Evolutionary conservation across 2,329 filamentous ascomycete species (phyloP), one percentile per base, ranked within the genome.

Genomic region (Fusarium irregulare): DNA sequence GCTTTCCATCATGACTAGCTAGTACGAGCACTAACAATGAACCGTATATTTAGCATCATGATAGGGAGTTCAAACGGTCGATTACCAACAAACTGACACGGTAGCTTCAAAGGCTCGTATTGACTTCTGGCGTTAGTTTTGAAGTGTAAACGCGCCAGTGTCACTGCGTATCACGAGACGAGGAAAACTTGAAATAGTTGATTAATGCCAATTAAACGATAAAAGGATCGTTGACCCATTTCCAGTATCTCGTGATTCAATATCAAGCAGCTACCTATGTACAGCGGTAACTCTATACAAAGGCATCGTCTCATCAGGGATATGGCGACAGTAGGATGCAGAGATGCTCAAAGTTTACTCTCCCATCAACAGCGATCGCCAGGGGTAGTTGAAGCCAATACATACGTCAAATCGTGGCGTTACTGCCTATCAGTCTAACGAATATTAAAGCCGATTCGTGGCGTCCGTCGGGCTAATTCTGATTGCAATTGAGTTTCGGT

Each of bases 11-110:
- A 68, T 72, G 63, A 62, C 56, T 63, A 65, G 60, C 50, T 63
- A 59, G 62, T 42, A 56, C 32, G 32, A 54, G 32, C 60, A 68
- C 70, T 66, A 70, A 40, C 48, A 68, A 64, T 64, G 62, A 27
- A 50, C 21, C 30, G 21, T 34, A 51, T 42, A 27, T 30, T 42
- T 55, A 42, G 23, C 40, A 66, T 28, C 47, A 11, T 44, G 23
- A 27, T 10, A 41, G 8, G 34, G 45, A 40, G 27, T 57, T 61
- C 56, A 65, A 71, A 68, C 27, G 44, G 28, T 46, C 48, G 28
- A 56, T 46, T 28, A 30, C 28, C 25, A 18, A 18, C 23, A 23
- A 53, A 55, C 20, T 51, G 41, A 34, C 23, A 41, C 23, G 12
- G 30, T 30, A 56, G 34, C 53, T 30, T 41, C 48, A 32, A 5